Percentiles rank a stretch among this genome's conserved stretches.
phyloP scores from a whole-genome alignment of 768 basidiomycete species.

The Floccularia luteovirens region DNA sequence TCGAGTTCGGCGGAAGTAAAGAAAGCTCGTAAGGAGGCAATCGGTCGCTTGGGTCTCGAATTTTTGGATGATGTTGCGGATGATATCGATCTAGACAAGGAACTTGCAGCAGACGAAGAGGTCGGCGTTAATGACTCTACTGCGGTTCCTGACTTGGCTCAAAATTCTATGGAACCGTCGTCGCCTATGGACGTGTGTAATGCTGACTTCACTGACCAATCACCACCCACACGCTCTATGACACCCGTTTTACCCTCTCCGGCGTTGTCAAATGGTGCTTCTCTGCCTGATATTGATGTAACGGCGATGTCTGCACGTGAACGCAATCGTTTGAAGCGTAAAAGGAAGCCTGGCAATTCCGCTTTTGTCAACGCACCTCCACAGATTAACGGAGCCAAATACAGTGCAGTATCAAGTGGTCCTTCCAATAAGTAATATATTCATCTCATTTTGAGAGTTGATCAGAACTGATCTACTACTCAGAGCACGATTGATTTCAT shows the following conservation, averaged over 20 bases:
- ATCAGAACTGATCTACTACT: constrained; percentile 1
- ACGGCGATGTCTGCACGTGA: constrained; percentile 81
- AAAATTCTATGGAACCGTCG: constrained; percentile 15
- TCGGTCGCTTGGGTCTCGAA: constrained; percentile 81
- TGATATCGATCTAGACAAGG: constrained; percentile 82
- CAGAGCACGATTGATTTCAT: constrained; percentile 69
- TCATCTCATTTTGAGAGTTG: constrained; percentile 1
- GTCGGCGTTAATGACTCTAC: constrained; percentile 35
- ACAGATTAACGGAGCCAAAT: constrained; percentile 53
- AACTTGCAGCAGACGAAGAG: constrained; percentile 56
- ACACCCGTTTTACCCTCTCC: constrained; percentile 49
- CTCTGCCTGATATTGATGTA: constrained; percentile 37
- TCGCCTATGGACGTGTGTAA: constrained; percentile 40
- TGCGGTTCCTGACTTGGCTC: constrained; percentile 27
- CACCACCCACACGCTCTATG: constrained; percentile 32
- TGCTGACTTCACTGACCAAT: constrained; percentile 25
- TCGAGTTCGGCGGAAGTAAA: constrained; percentile 75
- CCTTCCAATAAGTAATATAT: constrained; percentile 48
- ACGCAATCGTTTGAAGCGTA: constrained; percentile 89
- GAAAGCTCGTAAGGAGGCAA: constrained; percentile 82
- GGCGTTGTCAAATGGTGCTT: constrained; percentile 31
- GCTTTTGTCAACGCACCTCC: constrained; percentile 74
- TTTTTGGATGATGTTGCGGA: constrained; percentile 76
- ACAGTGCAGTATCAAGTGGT: constrained; percentile 48
- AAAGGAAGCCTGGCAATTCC: constrained; percentile 81